Percentiles rank a stretch among this genome's conserved stretches.
These are phyloP conservation scores for Ascochyta rabiei DNA, from an alignment of 2,329 filamentous ascomycete genomes.

Conservation along the genomic window DNA sequence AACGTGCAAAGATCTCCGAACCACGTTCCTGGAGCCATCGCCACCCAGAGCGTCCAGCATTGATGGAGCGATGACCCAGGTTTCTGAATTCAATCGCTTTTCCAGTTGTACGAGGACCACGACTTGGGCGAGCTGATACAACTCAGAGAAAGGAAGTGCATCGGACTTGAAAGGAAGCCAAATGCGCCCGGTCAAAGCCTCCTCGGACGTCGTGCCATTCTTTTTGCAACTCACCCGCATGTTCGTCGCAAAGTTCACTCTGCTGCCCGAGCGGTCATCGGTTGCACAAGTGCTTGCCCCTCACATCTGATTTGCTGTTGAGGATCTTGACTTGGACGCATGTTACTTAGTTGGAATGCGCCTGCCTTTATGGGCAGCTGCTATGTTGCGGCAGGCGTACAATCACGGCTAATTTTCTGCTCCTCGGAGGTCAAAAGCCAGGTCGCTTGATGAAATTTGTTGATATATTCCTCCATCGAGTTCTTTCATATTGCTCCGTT, in stretches of 20 bases:
- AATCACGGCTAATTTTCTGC: background rate
- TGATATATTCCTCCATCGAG: background rate
- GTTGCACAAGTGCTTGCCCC: background rate
- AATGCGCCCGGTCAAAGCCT: background rate
- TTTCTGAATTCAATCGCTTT: background rate
- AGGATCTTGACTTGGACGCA: background rate
- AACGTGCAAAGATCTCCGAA: background rate
- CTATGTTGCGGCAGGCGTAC: background rate
- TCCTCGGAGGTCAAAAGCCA: background rate
- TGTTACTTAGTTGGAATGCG: background rate
- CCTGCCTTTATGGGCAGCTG: background rate
- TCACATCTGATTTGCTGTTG: background rate
- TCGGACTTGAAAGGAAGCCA: background rate
- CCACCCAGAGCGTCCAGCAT: too few species aligned
- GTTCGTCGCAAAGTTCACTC: background rate
- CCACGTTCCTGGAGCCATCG: too few species aligned
- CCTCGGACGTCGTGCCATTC: background rate
- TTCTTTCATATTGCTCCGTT: too few species aligned
- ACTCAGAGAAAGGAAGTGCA: background rate
- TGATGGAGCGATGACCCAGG: background rate
- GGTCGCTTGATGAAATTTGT: background rate
- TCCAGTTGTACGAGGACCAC: background rate
- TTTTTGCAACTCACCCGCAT: background rate
- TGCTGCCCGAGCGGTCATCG: background rate
- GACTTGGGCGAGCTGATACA: background rate